phyloP scores from a whole-genome alignment of 1,139 yeast species.

The Suhomyces yuchorum region DNA sequence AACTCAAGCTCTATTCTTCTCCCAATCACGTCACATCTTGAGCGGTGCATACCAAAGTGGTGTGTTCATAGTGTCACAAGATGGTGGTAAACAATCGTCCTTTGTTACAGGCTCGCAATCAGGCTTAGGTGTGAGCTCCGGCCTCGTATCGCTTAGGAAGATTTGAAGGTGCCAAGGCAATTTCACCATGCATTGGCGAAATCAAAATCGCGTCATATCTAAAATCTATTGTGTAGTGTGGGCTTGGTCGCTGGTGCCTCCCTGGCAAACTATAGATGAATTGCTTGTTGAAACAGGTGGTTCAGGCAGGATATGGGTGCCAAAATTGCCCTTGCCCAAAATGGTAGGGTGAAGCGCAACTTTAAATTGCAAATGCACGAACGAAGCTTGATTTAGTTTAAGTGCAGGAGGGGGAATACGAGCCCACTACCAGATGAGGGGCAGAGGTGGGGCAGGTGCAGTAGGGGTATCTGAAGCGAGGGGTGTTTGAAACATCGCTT shows the following conservation, averaged over 20 bases:
- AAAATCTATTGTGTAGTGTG: neutral
- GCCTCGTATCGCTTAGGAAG: neutral
- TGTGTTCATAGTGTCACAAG: neutral
- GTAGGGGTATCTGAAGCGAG: neutral
- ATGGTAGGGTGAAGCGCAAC: neutral
- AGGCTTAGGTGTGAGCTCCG: neutral
- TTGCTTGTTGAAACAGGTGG: neutral
- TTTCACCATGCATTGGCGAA: neutral
- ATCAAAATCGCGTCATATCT: conserved; percentile 1
- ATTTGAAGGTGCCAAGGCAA: conserved; percentile 1
- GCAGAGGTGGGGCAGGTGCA: neutral
- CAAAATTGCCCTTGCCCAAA: neutral
- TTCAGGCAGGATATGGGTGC: neutral
- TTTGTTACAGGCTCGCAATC: neutral
- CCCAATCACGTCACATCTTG: neutral
- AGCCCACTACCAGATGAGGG: neutral
- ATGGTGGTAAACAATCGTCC: neutral
- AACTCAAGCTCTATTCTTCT: neutral
- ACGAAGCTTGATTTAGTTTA: neutral
- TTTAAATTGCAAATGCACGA: neutral
- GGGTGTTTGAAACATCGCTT: no score
- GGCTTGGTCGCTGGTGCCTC: neutral
- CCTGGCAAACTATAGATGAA: neutral
- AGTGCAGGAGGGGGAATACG: neutral
- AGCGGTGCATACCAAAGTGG: neutral